A percentile compares a stretch with the other conserved stretches of the same genome.
Conservation (phyloP, 192 early-diverging fungal genomes). For the Backusella morwellensis region DNA sequence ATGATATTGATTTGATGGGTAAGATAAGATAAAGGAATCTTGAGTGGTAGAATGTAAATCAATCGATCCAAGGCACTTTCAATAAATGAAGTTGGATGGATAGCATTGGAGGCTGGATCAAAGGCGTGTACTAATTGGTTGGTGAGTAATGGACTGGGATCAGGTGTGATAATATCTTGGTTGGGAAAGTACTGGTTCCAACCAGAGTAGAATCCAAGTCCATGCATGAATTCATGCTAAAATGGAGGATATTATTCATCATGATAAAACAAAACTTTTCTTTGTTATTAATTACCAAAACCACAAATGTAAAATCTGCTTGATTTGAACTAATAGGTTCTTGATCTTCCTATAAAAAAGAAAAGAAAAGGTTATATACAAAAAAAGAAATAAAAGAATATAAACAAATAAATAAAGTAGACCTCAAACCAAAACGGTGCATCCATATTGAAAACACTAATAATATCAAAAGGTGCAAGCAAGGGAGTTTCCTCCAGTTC, state of each 20-base stretch:
- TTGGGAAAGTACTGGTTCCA: slow-evolving; percentile 19
- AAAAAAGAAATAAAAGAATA: not conserved
- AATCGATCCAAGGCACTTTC: slow-evolving; percentile 31
- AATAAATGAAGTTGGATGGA: slow-evolving; percentile 2
- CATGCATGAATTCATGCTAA: slow-evolving; percentile 44
- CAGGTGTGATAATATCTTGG: slow-evolving; percentile 24
- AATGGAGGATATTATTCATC: not conserved
- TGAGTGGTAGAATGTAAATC: slow-evolving; percentile 14
- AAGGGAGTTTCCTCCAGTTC: not conserved
- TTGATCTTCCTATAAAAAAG: slow-evolving; percentile 18
- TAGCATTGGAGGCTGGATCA: not conserved
- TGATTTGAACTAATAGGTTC: slow-evolving; percentile 18
- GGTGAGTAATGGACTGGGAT: slow-evolving; percentile 11
- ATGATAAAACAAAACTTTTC: not conserved
- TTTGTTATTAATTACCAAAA: slow-evolving; percentile 16
- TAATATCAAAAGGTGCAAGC: slow-evolving; percentile 32
- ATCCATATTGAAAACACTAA: slow-evolving; percentile 38
- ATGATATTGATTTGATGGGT: not conserved
- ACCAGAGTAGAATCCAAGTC: slow-evolving; percentile 39
- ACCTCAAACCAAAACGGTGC: slow-evolving; percentile 40
- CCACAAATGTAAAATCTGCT: slow-evolving; percentile 43
- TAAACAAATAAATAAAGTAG: not conserved
- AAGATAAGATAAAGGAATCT: not conserved
- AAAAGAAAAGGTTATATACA: not conserved
- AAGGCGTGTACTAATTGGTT: not conserved